phyloP scores from a whole-genome alignment of 2,329 filamentous ascomycete species.

The Beauveria sp. region DNA sequence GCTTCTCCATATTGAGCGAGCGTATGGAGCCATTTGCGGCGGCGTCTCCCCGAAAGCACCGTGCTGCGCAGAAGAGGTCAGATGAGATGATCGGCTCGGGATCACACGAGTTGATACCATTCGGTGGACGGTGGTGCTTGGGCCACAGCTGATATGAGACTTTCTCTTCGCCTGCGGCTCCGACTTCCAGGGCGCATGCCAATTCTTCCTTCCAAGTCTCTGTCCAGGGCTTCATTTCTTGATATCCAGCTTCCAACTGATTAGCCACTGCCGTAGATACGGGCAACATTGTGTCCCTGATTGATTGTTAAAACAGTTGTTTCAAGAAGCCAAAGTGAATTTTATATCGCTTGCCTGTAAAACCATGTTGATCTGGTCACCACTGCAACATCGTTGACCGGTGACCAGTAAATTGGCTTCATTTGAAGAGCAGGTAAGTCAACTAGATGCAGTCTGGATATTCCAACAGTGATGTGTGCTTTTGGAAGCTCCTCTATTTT shows the following conservation, averaged over 20 bases:
- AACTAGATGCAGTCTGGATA: slow-evolving; percentile 85
- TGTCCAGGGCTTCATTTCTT: slow-evolving; percentile 79
- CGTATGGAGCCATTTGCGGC: slow-evolving; percentile 46
- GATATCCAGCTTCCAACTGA: slow-evolving; percentile 83
- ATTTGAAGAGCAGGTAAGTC: slow-evolving; percentile 75
- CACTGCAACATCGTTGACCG: slow-evolving; percentile 77
- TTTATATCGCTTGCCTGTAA: slow-evolving; percentile 51
- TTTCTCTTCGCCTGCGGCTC: slow-evolving; percentile 84
- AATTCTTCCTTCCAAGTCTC: slow-evolving; percentile 91
- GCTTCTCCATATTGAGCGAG: slow-evolving; percentile 23
- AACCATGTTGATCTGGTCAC: slow-evolving; percentile 93
- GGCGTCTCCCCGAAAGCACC: slow-evolving; percentile 52
- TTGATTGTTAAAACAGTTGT: slow-evolving; percentile 14
- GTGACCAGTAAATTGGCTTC: slow-evolving; percentile 97
- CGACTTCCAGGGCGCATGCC: slow-evolving; percentile 82
- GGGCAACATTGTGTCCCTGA: slow-evolving; percentile 77
- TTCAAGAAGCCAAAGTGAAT: not conserved
- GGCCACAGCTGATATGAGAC: slow-evolving; percentile 80
- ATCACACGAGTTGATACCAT: slow-evolving; percentile 11
- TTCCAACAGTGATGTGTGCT: slow-evolving; percentile 69
- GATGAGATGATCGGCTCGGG: slow-evolving; percentile 36
- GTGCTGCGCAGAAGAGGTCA: slow-evolving; percentile 52
- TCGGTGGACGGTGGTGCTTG: slow-evolving; percentile 32
- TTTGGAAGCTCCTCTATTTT: slow-evolving; percentile 10
- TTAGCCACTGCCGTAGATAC: slow-evolving; percentile 82